Conservation (phyloP, 805 yeast genomes). For the Kluyveromyces wickerhamii region DNA sequence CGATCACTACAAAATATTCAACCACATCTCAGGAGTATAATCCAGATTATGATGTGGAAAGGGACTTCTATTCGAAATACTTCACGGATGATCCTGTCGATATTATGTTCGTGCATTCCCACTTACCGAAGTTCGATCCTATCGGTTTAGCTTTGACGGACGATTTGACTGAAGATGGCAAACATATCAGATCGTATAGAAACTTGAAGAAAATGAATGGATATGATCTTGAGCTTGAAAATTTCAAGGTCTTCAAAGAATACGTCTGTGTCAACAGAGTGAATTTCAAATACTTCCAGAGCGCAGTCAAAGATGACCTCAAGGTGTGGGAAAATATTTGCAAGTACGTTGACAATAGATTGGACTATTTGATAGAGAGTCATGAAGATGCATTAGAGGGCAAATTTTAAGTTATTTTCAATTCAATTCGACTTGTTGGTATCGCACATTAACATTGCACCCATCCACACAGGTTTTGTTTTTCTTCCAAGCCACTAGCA, state of each 20-base stretch:
- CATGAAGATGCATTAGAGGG: conserved; percentile 15
- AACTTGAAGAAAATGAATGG: conserved; percentile 11
- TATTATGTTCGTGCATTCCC: conserved; percentile 34
- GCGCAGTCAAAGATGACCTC: conserved; percentile 6
- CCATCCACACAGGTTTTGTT: too few relatives aligned
- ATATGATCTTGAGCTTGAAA: conserved; percentile 25
- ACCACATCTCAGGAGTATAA: conserved; percentile 6
- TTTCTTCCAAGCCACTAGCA: too few relatives aligned
- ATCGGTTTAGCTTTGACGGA: conserved; percentile 15
- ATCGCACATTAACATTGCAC: too few relatives aligned
- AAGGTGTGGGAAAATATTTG: conserved; percentile 20
- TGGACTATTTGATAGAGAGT: conserved; percentile 14
- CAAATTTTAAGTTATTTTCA: not conserved
- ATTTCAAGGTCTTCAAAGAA: conserved; percentile 17
- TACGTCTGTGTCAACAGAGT: conserved; percentile 15
- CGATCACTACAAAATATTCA: conserved; percentile 7
- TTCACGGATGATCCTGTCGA: conserved; percentile 14
- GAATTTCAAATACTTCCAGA: conserved; percentile 15
- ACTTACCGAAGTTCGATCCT: conserved; percentile 33
- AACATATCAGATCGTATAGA: conserved; percentile 21
- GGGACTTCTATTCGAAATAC: conserved; percentile 15
- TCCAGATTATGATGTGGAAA: conserved; percentile 13
- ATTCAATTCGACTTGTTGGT: not conserved
- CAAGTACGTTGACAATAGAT: conserved; percentile 13
- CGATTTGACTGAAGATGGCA: conserved; percentile 15